Percentiles rank a stretch among this genome's conserved stretches.
Conservation (phyloP, 2,329 filamentous ascomycete genomes). For the Nakataea oryzae region DNA sequence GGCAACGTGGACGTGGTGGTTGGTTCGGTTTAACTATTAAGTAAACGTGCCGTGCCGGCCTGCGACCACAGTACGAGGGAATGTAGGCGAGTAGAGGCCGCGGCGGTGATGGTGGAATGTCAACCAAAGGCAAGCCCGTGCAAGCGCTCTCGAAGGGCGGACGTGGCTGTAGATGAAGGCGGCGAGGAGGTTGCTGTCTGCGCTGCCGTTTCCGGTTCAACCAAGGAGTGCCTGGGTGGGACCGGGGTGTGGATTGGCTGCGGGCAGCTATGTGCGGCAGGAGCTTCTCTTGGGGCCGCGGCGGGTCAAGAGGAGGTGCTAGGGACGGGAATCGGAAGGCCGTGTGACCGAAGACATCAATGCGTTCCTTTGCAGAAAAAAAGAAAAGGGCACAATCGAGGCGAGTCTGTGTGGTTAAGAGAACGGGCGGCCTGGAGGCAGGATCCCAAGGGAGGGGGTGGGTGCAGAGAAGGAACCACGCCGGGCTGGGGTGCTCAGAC, state of each 20-base stretch:
- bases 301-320: neutral
- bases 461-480: neutral
- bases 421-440: neutral
- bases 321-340: neutral
- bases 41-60: constrained; percentile 4
- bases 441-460: neutral
- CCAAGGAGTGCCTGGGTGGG: neutral
- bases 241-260: neutral
- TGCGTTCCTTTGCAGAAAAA: neutral
- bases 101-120: neutral
- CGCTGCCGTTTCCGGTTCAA: neutral
- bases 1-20: neutral
- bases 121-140: neutral
- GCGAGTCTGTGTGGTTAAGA: neutral
- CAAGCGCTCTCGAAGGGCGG: neutral
- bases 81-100: neutral
- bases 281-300: neutral
- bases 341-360: neutral
- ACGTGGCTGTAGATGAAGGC: neutral
- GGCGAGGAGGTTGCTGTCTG: neutral
- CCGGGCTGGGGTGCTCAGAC: neutral
- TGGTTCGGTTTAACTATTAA: constrained; percentile 3
- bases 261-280: neutral
- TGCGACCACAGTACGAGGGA: constrained; percentile 4
- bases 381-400: no score